Conservation (phyloP, 1,284 basidiomycete genomes). For the Heliocybe sulcata region DNA sequence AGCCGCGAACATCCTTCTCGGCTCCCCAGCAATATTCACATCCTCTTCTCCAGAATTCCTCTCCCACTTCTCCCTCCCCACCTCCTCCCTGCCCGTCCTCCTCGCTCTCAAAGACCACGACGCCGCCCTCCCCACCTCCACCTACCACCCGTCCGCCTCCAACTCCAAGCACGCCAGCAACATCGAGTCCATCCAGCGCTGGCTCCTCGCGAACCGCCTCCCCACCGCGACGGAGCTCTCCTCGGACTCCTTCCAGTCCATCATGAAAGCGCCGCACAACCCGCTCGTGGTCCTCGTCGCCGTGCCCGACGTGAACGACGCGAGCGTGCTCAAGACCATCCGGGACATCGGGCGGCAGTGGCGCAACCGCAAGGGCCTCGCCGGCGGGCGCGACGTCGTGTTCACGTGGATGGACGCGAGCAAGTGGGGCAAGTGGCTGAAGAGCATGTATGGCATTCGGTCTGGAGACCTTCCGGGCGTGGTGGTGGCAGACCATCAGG, state of each 20-base stretch:
- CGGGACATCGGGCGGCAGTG: constrained; percentile 57
- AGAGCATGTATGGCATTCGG: constrained; percentile 76
- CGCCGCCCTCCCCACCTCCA: constrained; percentile 23
- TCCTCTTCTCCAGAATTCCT: constrained; percentile 42
- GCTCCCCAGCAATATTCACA: constrained; percentile 61
- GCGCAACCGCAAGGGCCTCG: constrained; percentile 34
- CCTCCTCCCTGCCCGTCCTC: constrained; percentile 45
- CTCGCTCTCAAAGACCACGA: constrained; percentile 74
- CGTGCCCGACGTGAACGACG: constrained; percentile 27
- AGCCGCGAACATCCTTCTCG: constrained; percentile 54
- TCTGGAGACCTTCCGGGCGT: constrained; percentile 36
- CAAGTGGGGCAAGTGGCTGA: constrained; percentile 80
- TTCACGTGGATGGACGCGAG: constrained; percentile 84
- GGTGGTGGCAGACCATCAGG: constrained; percentile 76
- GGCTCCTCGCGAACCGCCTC: constrained; percentile 62
- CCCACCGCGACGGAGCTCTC: constrained; percentile 68
- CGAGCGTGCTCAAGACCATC: constrained; percentile 39
- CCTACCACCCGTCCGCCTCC: constrained; percentile 1
- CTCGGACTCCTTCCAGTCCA: constrained; percentile 66
- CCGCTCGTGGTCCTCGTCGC: constrained; percentile 76
- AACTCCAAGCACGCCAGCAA: constrained; percentile 1
- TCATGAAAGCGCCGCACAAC: constrained; percentile 72
- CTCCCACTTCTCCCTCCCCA: constrained; percentile 42
- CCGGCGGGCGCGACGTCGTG: constrained; percentile 50
- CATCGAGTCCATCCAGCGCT: constrained; percentile 26